Evolutionary conservation across 306 rosid genomes (phyloP), one percentile per base, ranked within the genome.

Genomic region (Castanea crenata): DNA sequence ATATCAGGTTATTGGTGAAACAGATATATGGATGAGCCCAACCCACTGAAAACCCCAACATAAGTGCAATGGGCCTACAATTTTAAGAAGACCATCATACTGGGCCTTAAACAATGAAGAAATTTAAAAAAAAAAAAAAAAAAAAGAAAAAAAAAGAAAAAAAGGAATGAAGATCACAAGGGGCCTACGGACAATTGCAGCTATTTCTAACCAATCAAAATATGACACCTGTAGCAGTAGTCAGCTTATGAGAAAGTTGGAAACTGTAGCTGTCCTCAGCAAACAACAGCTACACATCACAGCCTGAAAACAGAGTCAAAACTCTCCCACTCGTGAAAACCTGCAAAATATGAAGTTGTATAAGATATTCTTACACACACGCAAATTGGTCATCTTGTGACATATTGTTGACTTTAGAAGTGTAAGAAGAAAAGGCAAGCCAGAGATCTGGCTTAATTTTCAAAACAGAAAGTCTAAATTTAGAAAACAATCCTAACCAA

Each of bases 381-480:
- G 52, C 75, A 69, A 81, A 59, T 69, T 69, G 51, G 75, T 84
- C 69, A 67, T 76, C 29, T 59, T 49, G 25, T 52, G 51, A 54
- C 51, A 25, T 56, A 57, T 51, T 75, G 59, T 78, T 55, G 71
- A 67, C 18, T 19, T 19, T n/a, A 29, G 13, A 20, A 55, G 9
- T 5, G 13, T 7, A 21, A 75, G 46, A 69, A 56, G 34, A 35
- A 41, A 74, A 59, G 35, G 44, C 58, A 68, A 6, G 51, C 71
- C 65, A 5, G 65, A 64, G 63, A 74, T 80, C 77, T 23, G 20
- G 72, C 63, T 41, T 77, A 51, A 51, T 70, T 56, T 84, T 77
- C 52, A 59, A 51, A 85, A 78, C 83, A 35, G 69, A 84, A 84
- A 25, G 83, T 32, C 77, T 74, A 77, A 57, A 51, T 81, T 80